Evolutionary conservation across 805 yeast genomes (phyloP).

Genomic region (Jamesozyma hellenica): DNA sequence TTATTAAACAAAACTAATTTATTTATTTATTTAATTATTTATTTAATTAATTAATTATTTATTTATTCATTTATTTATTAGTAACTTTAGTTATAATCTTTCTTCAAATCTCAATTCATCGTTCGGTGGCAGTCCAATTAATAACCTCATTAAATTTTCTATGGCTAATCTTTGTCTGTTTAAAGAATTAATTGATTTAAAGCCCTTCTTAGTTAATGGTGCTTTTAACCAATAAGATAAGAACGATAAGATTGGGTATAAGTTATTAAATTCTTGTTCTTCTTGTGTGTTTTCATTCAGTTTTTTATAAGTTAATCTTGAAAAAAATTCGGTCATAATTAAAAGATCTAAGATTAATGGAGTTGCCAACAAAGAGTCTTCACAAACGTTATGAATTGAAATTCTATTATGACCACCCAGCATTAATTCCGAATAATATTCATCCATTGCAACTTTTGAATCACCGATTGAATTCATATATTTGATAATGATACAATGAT

Average conservation of each 20-base stretch:
- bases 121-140: slow-evolving; percentile 81
- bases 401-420: slow-evolving; percentile 95
- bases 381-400: slow-evolving; percentile 91
- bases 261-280: slow-evolving; percentile 40
- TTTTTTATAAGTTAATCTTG: slow-evolving; percentile 73
- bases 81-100: slow-evolving; percentile 34
- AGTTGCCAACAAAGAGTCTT: slow-evolving; percentile 88
- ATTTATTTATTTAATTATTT: not conserved
- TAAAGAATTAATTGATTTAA: slow-evolving; percentile 81
- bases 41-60: not conserved
- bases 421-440: slow-evolving; percentile 93
- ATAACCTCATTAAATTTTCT: slow-evolving; percentile 80
- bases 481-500: slow-evolving; percentile 92
- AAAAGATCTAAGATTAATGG: slow-evolving; percentile 89
- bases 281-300: slow-evolving; percentile 21
- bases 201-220: slow-evolving; percentile 86
- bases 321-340: slow-evolving; percentile 80
- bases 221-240: slow-evolving; percentile 95
- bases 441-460: slow-evolving; percentile 97
- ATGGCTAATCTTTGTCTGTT: slow-evolving; percentile 90
- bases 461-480: slow-evolving; percentile 92
- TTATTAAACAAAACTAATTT: too few species aligned
- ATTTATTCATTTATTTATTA: not conserved
- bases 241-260: slow-evolving; percentile 80
- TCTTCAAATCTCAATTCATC: slow-evolving; percentile 94